Evolutionary conservation across 2,329 filamentous ascomycete genomes (phyloP).

Genomic region (Shiraia bambusicola): DNA sequence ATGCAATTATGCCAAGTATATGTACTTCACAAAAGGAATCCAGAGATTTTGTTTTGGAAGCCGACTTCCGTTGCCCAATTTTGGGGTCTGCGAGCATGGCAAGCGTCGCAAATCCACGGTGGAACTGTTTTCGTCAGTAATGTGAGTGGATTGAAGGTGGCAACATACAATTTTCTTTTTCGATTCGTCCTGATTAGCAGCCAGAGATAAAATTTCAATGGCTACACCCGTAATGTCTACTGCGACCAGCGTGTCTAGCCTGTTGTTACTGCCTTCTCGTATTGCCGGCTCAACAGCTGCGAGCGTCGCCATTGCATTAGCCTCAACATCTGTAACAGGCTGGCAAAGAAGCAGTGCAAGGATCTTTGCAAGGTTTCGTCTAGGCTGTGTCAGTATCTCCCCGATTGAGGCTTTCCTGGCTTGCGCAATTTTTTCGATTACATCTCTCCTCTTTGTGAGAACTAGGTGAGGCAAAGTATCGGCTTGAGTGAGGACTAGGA

Average conservation of each 20-base stretch:
- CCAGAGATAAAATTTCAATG: constrained; percentile 78
- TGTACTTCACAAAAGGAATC: constrained; percentile 78
- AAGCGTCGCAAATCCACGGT: constrained; percentile 53
- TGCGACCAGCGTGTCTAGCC: constrained; percentile 69
- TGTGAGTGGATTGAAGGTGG: neutral
- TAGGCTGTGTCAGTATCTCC: constrained; percentile 61
- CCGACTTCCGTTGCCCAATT: constrained; percentile 46
- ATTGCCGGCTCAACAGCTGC: constrained; percentile 71
- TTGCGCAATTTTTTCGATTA: constrained; percentile 78
- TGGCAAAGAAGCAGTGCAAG: constrained; percentile 61
- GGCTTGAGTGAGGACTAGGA: constrained; percentile 74
- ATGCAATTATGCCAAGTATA: constrained; percentile 81
- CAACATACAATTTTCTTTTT: constrained; percentile 58
- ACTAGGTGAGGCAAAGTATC: constrained; percentile 87
- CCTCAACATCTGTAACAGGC: constrained; percentile 65
- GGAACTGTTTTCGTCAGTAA: constrained; percentile 29
- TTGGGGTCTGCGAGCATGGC: constrained; percentile 52
- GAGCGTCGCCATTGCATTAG: constrained; percentile 68
- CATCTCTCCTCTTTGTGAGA: constrained; percentile 71
- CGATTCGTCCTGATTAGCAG: constrained; percentile 65
- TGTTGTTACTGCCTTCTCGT: constrained; percentile 55
- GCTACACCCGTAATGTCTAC: constrained; percentile 74
- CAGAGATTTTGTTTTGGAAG: constrained; percentile 58
- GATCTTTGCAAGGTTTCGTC: constrained; percentile 59
- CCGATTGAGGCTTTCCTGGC: constrained; percentile 61